These are phyloP conservation scores for Naganishia kalamii DNA, from an alignment of 768 basidiomycete species.

Conservation along the genomic window DNA sequence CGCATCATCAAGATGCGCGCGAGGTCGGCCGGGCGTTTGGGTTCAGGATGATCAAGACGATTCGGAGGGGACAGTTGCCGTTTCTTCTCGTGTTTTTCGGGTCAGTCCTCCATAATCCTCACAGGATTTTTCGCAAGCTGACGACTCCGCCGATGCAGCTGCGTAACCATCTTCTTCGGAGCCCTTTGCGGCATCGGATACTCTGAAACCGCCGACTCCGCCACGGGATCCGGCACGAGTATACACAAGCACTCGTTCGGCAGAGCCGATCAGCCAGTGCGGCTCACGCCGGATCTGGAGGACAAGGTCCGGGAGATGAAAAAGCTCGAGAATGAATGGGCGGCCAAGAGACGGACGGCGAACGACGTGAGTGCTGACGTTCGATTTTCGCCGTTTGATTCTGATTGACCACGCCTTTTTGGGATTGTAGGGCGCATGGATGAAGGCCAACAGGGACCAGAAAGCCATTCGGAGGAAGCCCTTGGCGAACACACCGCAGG, in stretches of 20 bases:
- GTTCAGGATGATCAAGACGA: constrained; percentile 29
- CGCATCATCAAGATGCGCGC: constrained; percentile 15
- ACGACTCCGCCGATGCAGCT: constrained; percentile 25
- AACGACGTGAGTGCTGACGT: constrained; percentile 40
- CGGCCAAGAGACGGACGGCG: constrained; percentile 36
- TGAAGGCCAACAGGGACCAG: constrained; percentile 42
- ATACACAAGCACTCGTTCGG: too few species aligned
- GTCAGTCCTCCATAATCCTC: constrained; percentile 26
- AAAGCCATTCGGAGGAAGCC: constrained; percentile 36
- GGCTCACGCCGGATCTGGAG: constrained; percentile 9
- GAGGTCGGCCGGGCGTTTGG: constrained; percentile 32
- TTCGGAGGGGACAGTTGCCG: constrained; percentile 38
- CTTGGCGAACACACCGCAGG: constrained; percentile 16
- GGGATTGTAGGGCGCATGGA: constrained; percentile 42
- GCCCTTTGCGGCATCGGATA: constrained; percentile 43
- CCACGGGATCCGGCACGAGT: neutral
- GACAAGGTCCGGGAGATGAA: constrained; percentile 32
- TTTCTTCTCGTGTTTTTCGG: constrained; percentile 40
- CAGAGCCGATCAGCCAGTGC: neutral
- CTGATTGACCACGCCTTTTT: neutral
- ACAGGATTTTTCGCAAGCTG: neutral
- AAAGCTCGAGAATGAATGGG: constrained; percentile 37
- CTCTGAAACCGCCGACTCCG: constrained; percentile 25
- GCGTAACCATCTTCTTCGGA: constrained; percentile 40
- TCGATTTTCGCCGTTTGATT: neutral